Evolutionary conservation across 169 alveolate species (phyloP).

Genomic region (Eimeria tenella): DNA sequence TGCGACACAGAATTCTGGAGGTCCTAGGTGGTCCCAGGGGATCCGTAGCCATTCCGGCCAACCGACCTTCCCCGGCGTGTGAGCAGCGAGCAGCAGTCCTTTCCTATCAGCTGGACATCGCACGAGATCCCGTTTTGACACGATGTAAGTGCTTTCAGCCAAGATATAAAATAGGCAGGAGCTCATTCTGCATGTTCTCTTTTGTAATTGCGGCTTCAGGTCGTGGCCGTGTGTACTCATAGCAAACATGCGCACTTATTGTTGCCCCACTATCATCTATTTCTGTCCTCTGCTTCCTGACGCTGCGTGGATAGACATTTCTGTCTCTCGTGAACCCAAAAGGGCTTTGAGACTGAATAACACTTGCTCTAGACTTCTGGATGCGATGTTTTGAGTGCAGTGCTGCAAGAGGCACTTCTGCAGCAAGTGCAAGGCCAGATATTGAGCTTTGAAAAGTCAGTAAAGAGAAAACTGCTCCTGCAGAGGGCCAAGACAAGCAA

Average conservation of each 20-base stretch:
- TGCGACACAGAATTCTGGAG: background rate
- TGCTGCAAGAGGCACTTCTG: background rate
- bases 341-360: background rate
- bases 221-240: too few relatives aligned
- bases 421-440: background rate
- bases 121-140: background rate
- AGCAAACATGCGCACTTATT: background rate
- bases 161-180: too few relatives aligned
- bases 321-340: background rate
- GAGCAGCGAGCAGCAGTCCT: slow-evolving; percentile 9
- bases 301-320: background rate
- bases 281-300: background rate
- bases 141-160: background rate
- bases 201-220: too few relatives aligned
- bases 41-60: background rate
- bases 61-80: background rate
- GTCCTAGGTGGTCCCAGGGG: background rate
- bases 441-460: background rate
- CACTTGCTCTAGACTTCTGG: too few relatives aligned
- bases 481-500: background rate
- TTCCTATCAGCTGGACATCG: background rate
- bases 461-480: background rate
- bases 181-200: too few relatives aligned
- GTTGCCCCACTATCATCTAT: background rate
- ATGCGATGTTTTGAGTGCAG: background rate